Evolutionary conservation across 2,329 filamentous ascomycete species (phyloP).

Genomic region (Hymenoscyphus occultus): DNA sequence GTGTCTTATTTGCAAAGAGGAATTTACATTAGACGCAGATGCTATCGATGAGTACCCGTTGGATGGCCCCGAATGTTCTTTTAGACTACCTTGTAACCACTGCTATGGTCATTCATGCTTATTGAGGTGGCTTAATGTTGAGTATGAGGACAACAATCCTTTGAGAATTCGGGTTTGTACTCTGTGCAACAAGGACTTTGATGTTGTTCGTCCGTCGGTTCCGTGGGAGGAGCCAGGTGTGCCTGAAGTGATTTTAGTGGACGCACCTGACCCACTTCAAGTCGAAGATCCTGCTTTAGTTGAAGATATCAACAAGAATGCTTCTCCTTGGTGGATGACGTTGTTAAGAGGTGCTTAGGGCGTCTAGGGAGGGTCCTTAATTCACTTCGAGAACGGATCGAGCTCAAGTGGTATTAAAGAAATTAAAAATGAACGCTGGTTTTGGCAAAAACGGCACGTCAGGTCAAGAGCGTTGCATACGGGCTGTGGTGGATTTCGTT

Average conservation of each 20-base stretch:
- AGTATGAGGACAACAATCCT: background rate
- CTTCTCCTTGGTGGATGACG: background rate
- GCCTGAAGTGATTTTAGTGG: background rate
- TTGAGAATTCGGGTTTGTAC: background rate
- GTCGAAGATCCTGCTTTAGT: background rate
- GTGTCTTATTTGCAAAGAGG: constrained; percentile 1
- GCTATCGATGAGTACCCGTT: background rate
- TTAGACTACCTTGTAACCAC: background rate
- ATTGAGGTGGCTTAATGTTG: background rate
- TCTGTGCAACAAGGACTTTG: background rate
- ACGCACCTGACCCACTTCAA: background rate
- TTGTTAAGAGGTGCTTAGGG: background rate
- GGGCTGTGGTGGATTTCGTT: too few species aligned
- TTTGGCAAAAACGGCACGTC: too few species aligned
- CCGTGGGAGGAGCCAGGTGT: background rate
- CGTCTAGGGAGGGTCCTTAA: too few species aligned
- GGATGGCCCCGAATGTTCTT: background rate
- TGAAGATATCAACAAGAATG: background rate
- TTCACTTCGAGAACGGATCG: too few species aligned
- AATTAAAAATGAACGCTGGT: too few species aligned
- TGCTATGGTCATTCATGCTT: background rate
- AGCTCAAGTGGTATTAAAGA: too few species aligned
- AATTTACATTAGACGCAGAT: background rate
- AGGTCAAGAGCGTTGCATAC: too few species aligned
- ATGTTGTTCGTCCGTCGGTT: background rate